Evolutionary conservation across 2,329 filamentous ascomycete species (phyloP).

Genomic region (Aureobasidium sp.): DNA sequence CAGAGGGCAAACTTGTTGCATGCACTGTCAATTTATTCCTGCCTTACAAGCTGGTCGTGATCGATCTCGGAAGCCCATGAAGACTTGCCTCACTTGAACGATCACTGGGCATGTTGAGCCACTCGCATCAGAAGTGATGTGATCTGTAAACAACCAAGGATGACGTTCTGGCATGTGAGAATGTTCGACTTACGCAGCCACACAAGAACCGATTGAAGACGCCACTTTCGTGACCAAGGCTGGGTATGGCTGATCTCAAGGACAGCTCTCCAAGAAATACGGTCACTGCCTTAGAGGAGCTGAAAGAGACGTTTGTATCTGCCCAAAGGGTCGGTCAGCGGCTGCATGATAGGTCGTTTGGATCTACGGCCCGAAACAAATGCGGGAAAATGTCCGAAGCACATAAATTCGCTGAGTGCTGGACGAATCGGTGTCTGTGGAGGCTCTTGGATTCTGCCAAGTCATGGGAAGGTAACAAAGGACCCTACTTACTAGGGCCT

Average conservation of each 20-base stretch:
- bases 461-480: not conserved
- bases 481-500: not conserved
- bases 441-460: not conserved
- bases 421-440: too few species aligned
- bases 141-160: not conserved
- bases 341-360: not conserved
- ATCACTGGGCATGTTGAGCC: not conserved
- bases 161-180: not conserved
- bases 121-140: too few species aligned
- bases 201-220: not conserved
- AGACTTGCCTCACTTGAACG: not conserved
- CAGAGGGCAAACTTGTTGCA: not conserved
- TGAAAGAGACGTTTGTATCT: too few species aligned
- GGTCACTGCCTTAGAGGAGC: too few species aligned
- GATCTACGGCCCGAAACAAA: too few species aligned
- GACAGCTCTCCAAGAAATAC: not conserved
- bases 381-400: not conserved
- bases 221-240: not conserved
- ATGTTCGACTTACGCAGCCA: not conserved
- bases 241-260: not conserved
- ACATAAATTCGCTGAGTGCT: not conserved
- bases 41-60: not conserved
- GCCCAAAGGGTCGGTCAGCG: not conserved
- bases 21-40: not conserved
- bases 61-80: not conserved